Evolutionary conservation across 2,329 filamentous ascomycete genomes (phyloP).

Genomic region (Alternaria burnsii): DNA sequence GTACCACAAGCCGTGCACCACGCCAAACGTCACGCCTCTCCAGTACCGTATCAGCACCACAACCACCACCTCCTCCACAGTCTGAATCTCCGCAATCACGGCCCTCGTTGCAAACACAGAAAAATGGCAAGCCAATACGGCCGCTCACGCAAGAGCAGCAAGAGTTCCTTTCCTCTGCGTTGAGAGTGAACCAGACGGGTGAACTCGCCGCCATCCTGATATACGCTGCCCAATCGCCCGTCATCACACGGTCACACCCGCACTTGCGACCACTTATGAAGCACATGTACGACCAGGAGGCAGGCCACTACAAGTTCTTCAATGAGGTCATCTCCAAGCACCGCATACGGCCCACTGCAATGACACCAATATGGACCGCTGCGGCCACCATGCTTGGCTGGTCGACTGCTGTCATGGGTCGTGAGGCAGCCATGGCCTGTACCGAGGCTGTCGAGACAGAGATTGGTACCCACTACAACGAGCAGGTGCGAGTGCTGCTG

Average conservation of each 20-base stretch:
- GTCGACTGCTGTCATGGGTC: conserved; percentile 86
- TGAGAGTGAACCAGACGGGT: conserved; percentile 96
- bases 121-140: conserved; percentile 28
- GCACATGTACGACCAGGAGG: conserved; percentile 99
- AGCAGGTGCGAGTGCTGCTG: conserved; percentile 82
- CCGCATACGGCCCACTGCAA: conserved; percentile 87
- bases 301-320: conserved; percentile 84
- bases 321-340: conserved; percentile 84
- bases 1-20: conserved; percentile 25
- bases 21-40: conserved; percentile 25
- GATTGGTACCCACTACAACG: conserved; percentile 95
- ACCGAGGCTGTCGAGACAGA: conserved; percentile 98
- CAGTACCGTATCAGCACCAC: conserved; percentile 15
- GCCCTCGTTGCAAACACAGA: conserved; percentile 15
- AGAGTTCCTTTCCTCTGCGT: conserved; percentile 54
- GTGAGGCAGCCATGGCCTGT: conserved; percentile 97
- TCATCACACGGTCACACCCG: conserved; percentile 80
- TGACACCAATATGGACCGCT: conserved; percentile 89
- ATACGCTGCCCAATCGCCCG: conserved; percentile 86
- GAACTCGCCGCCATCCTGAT: conserved; percentile 97
- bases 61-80: conserved; percentile 13
- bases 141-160: conserved; percentile 44
- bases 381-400: conserved; percentile 85
- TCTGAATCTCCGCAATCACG: conserved; percentile 1
- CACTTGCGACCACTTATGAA: conserved; percentile 90